Percentiles rank a stretch among this genome's conserved stretches.
These are phyloP conservation scores for Pythium brachiatum DNA, from an alignment of 352 stramenopile species.

Conservation along the genomic window DNA sequence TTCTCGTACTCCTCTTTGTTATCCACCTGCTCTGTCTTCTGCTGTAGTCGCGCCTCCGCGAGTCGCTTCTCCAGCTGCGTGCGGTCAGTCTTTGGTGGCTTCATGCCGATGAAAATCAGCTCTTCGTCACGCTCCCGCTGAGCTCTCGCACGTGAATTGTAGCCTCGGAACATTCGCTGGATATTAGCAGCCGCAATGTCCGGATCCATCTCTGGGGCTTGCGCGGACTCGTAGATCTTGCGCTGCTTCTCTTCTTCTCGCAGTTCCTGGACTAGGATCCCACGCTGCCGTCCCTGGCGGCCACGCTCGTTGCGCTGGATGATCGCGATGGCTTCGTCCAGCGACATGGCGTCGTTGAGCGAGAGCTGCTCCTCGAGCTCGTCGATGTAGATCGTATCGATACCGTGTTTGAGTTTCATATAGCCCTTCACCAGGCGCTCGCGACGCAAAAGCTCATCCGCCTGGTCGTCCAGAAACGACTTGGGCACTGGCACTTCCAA, in stretches of 20 bases:
- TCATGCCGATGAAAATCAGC: constrained; percentile 94
- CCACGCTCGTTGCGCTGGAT: constrained; percentile 91
- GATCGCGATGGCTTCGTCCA: constrained; percentile 85
- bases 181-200: constrained; percentile 91
- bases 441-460: constrained; percentile 51
- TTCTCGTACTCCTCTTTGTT: constrained; percentile 91
- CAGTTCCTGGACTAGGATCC: constrained; percentile 77
- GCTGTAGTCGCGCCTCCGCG: constrained; percentile 69
- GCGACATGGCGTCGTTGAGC: constrained; percentile 29
- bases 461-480: constrained; percentile 88
- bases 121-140: constrained; percentile 73
- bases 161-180: constrained; percentile 89
- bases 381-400: constrained; percentile 61
- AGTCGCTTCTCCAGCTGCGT: constrained; percentile 76
- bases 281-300: constrained; percentile 85
- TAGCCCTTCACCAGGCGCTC: constrained; percentile 88
- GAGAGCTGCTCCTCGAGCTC: constrained; percentile 39
- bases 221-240: constrained; percentile 69
- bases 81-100: constrained; percentile 50
- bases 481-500: constrained; percentile 88
- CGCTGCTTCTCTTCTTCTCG: constrained; percentile 82
- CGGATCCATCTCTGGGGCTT: constrained; percentile 78
- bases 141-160: constrained; percentile 63
- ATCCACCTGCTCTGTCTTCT: constrained; percentile 88
- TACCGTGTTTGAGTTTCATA: constrained; percentile 88